A percentile compares a stretch with the other conserved stretches of the same genome.
Conservation (phyloP, 805 yeast genomes). For the Kluyveromyces siamensis region DNA sequence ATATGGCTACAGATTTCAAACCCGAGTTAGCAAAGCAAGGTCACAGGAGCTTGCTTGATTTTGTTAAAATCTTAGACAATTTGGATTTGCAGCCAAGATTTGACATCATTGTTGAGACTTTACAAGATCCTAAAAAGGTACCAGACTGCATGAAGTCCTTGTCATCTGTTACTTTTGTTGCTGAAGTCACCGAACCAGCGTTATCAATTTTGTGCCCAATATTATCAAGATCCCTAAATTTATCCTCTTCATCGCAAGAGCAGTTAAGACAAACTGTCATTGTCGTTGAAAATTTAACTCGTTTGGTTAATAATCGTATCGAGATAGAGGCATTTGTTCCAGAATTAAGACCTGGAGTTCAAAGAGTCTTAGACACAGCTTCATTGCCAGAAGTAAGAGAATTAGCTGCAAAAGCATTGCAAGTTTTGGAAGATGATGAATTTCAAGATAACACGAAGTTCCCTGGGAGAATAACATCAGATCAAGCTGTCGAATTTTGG, state of each 20-base stretch:
- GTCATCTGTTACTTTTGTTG: slow-evolving; percentile 92
- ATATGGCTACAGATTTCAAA: slow-evolving; percentile 88
- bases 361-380: slow-evolving; percentile 81
- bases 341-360: slow-evolving; percentile 79
- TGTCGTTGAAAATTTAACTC: slow-evolving; percentile 89
- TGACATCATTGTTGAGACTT: slow-evolving; percentile 75
- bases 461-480: slow-evolving; percentile 60
- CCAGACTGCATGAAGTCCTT: slow-evolving; percentile 82
- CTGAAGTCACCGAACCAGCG: slow-evolving; percentile 97
- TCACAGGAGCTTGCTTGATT: slow-evolving; percentile 53
- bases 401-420: slow-evolving; percentile 77
- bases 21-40: slow-evolving; percentile 92
- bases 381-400: slow-evolving; percentile 95
- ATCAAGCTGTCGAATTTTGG: slow-evolving; percentile 42
- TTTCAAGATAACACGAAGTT: slow-evolving; percentile 54
- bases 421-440: slow-evolving; percentile 76
- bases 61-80: slow-evolving; percentile 80
- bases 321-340: slow-evolving; percentile 89
- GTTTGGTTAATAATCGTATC: slow-evolving; percentile 86
- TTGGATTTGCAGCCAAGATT: slow-evolving; percentile 83
- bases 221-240: slow-evolving; percentile 76
- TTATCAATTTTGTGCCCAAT: slow-evolving; percentile 86
- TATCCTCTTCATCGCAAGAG: slow-evolving; percentile 83
- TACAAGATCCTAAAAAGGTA: slow-evolving; percentile 83
- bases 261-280: slow-evolving; percentile 94